A percentile compares a stretch with the other conserved stretches of the same genome.
Evolutionary conservation across 1,139 yeast genomes (phyloP).

Genomic region (Yamadazyma spencermartinsiae): DNA sequence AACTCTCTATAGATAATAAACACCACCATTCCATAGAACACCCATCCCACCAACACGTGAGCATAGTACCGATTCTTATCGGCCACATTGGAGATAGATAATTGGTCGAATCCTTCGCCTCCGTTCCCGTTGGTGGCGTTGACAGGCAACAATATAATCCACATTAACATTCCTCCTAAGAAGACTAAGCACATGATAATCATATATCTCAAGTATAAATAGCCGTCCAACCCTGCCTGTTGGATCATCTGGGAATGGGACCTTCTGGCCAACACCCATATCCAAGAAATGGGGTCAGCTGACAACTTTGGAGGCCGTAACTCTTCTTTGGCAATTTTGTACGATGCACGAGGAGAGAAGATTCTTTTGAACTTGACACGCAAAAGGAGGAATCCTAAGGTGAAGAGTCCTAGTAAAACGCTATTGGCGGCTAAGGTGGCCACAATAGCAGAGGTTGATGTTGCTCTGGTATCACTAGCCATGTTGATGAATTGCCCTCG

Average conservation of each 20-base stretch:
- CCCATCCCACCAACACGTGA: slow-evolving; percentile 80
- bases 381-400: slow-evolving; percentile 52
- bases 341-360: slow-evolving; percentile 66
- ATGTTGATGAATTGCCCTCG: too few species aligned
- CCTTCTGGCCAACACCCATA: slow-evolving; percentile 53
- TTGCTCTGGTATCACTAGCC: slow-evolving; percentile 28
- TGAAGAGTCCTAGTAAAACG: slow-evolving; percentile 52
- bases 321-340: slow-evolving; percentile 57
- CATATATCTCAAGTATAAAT: slow-evolving; percentile 62
- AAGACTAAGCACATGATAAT: slow-evolving; percentile 45
- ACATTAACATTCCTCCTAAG: slow-evolving; percentile 41
- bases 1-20: slow-evolving; percentile 81
- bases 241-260: slow-evolving; percentile 67
- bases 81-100: slow-evolving; percentile 72
- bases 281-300: slow-evolving; percentile 64
- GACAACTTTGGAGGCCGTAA: slow-evolving; percentile 65
- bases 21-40: slow-evolving; percentile 67
- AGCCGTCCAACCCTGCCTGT: slow-evolving; percentile 77
- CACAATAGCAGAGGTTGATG: slow-evolving; percentile 67
- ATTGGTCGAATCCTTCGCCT: slow-evolving; percentile 66
- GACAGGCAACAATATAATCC: slow-evolving; percentile 62
- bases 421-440: slow-evolving; percentile 59
- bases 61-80: slow-evolving; percentile 72
- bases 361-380: slow-evolving; percentile 60
- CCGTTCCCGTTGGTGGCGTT: slow-evolving; percentile 61